A percentile compares a stretch with the other conserved stretches of the same genome.
Conservation (phyloP, 78 protist genomes). For the Chrysochromulina parva region DNA sequence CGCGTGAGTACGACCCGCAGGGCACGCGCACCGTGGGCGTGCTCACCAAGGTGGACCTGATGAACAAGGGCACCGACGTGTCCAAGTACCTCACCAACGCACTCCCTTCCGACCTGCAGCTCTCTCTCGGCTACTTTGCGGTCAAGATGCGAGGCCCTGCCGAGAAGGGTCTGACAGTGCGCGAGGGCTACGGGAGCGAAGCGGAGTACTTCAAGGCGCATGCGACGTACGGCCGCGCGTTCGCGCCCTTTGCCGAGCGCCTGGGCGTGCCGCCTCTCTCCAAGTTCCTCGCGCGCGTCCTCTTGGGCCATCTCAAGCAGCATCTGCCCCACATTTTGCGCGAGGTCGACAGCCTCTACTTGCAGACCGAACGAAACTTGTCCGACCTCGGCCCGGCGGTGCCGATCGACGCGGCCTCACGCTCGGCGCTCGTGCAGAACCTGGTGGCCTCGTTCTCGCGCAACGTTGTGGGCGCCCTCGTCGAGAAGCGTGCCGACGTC, state of each 20-base stretch:
- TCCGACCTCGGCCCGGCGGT: neutral
- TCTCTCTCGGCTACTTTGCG: slow-evolving; percentile 39
- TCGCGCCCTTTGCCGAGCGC: neutral
- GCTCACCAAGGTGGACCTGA: slow-evolving; percentile 48
- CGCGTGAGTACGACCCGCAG: slow-evolving; percentile 27
- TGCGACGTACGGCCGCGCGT: neutral
- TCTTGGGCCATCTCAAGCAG: neutral
- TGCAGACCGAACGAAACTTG: neutral
- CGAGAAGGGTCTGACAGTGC: neutral
- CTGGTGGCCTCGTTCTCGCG: neutral
- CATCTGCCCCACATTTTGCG: neutral
- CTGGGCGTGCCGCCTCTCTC: neutral
- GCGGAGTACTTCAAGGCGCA: neutral
- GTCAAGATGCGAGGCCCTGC: neutral
- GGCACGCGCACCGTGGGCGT: slow-evolving; percentile 37
- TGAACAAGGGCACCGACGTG: slow-evolving; percentile 49
- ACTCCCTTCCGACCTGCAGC: neutral
- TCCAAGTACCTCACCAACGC: neutral
- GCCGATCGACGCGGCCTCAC: neutral
- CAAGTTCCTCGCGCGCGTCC: neutral
- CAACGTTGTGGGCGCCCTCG: neutral
- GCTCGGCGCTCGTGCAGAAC: neutral
- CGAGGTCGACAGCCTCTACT: neutral
- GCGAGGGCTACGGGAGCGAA: slow-evolving; percentile 6
- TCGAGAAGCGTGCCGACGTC: slow-evolving; percentile 28